These are phyloP conservation scores for Solanum tarijense DNA, from an alignment of 257 asterid genomes.

Conservation along the genomic window DNA sequence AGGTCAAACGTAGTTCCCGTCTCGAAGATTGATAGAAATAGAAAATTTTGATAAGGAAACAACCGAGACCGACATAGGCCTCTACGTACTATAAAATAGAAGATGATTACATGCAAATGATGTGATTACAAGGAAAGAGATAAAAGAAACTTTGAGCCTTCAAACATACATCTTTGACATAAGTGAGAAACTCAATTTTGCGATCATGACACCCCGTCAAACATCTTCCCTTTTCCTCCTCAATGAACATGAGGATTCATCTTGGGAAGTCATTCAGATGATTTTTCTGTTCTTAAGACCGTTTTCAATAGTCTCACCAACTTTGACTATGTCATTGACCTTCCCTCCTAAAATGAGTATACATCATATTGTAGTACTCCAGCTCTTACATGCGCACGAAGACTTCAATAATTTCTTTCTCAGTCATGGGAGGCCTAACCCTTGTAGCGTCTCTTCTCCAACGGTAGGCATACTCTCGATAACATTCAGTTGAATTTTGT, in stretches of 20 bases:
- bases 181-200: too few relatives aligned
- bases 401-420: neutral
- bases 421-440: neutral
- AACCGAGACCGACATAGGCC: too few relatives aligned
- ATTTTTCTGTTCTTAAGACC: neutral
- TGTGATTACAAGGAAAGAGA: neutral
- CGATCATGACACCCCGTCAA: too few relatives aligned
- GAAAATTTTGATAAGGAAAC: too few relatives aligned
- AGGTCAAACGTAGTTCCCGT: too few relatives aligned
- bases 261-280: too few relatives aligned
- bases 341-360: neutral
- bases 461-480: neutral
- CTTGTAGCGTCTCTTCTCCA: neutral
- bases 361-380: neutral
- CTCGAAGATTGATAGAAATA: too few relatives aligned
- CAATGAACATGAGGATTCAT: neutral
- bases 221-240: neutral
- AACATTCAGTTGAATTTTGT: neutral
- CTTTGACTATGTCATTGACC: neutral
- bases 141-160: neutral
- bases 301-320: neutral
- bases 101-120: too few relatives aligned
- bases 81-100: too few relatives aligned
- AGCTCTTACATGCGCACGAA: neutral
- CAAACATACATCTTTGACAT: neutral